Conservation (phyloP, 2,329 filamentous ascomycete species). For the Endoconidiophora laricicola region DNA sequence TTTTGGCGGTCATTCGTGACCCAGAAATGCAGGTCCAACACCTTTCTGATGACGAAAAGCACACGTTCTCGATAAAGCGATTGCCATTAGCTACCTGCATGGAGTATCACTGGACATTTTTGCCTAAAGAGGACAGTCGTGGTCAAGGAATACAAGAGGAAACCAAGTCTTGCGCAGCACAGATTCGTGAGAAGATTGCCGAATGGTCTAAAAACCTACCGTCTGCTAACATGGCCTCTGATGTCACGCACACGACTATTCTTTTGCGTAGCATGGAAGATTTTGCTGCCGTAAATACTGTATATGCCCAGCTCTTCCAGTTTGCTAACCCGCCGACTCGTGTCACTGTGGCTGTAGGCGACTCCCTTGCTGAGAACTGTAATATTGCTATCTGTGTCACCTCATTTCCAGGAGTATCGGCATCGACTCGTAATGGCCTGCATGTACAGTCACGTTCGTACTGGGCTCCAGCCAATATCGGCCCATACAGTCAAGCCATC, state of each 20-base stretch:
- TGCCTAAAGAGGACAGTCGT: slow-evolving; percentile 16
- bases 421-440: slow-evolving; percentile 38
- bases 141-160: slow-evolving; percentile 28
- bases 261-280: slow-evolving; percentile 64
- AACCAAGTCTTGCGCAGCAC: slow-evolving; percentile 29
- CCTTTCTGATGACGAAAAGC: background rate
- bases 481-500: slow-evolving; percentile 86
- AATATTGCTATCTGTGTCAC: slow-evolving; percentile 44
- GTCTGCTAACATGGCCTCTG: slow-evolving; percentile 19
- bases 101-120: slow-evolving; percentile 25
- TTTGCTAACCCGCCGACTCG: slow-evolving; percentile 70
- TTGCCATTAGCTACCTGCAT: slow-evolving; percentile 1
- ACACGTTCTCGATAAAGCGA: slow-evolving; percentile 12
- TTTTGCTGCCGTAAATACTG: slow-evolving; percentile 57
- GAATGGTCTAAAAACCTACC: slow-evolving; percentile 15
- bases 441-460: slow-evolving; percentile 91
- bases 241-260: slow-evolving; percentile 43
- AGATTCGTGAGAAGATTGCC: slow-evolving; percentile 27
- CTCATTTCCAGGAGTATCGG: slow-evolving; percentile 20
- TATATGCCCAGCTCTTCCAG: slow-evolving; percentile 61
- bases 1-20: slow-evolving; percentile 22
- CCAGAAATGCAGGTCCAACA: slow-evolving; percentile 1
- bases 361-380: slow-evolving; percentile 40
- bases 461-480: slow-evolving; percentile 96
- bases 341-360: slow-evolving; percentile 66